Evolutionary conservation across 2,329 filamentous ascomycete genomes (phyloP).

Genomic region (Trichoderma hamatum): DNA sequence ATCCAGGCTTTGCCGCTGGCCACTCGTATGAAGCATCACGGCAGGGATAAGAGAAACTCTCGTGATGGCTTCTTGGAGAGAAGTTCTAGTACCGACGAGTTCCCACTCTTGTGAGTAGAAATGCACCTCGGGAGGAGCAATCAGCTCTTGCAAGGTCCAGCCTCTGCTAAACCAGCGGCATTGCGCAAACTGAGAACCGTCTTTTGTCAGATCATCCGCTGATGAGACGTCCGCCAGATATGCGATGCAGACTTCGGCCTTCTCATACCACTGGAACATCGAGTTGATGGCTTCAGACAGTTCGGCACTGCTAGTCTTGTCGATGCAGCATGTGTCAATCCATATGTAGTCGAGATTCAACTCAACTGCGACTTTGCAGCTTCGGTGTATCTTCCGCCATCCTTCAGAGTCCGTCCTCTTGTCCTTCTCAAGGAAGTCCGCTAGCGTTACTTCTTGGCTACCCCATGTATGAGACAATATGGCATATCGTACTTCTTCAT

Average conservation of each 20-base stretch:
- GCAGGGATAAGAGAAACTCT: conserved; percentile 31
- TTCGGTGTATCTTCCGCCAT: conserved; percentile 32
- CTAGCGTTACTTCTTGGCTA: conserved; percentile 32
- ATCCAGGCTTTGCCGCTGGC: conserved; percentile 11
- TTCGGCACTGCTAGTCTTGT: conserved; percentile 39
- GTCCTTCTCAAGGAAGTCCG: conserved; percentile 25
- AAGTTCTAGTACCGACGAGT: conserved; percentile 29
- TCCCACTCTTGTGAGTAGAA: conserved; percentile 35
- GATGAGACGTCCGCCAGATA: conserved; percentile 33
- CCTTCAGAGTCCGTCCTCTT: not conserved
- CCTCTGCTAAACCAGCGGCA: conserved; percentile 37
- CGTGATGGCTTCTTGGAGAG: conserved; percentile 31
- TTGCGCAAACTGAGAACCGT: not conserved
- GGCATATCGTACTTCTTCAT: conserved; percentile 32
- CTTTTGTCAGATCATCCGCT: conserved; percentile 8
- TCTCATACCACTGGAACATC: conserved; percentile 41
- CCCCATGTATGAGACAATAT: conserved; percentile 38
- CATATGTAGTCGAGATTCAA: conserved; percentile 35
- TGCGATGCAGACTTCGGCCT: conserved; percentile 35
- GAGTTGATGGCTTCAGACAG: conserved; percentile 40
- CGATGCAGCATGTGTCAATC: conserved; percentile 41
- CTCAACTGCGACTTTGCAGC: conserved; percentile 31
- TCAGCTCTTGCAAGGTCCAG: conserved; percentile 39
- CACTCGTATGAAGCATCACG: conserved; percentile 29
- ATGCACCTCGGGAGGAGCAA: conserved; percentile 34